Evolutionary conservation across 306 rosid genomes (phyloP).

Genomic region (Morella rubra): DNA sequence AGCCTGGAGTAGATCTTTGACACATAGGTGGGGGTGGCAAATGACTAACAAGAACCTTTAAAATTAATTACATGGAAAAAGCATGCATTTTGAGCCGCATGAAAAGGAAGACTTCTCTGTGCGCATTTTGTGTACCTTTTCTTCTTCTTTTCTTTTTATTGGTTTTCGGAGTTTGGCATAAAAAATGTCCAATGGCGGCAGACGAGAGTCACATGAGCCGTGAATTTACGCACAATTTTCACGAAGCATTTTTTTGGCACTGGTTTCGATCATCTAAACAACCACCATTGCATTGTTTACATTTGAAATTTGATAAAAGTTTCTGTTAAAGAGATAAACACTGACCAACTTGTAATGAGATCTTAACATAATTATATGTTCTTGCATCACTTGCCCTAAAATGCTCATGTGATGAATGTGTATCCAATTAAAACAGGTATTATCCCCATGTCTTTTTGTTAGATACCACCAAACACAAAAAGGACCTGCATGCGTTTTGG

Average conservation of each 20-base stretch:
- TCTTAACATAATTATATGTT: too few relatives aligned
- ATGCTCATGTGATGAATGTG: too few relatives aligned
- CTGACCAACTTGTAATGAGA: too few relatives aligned
- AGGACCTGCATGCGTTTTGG: not conserved
- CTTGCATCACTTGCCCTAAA: too few relatives aligned
- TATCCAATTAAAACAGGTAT: not conserved
- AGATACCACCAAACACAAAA: not conserved
- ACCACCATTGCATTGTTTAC: too few relatives aligned
- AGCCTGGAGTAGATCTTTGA: conserved; percentile 30
- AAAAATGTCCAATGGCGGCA: not conserved
- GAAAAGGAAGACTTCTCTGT: not conserved
- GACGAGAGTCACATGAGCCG: not conserved
- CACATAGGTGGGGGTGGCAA: conserved; percentile 34
- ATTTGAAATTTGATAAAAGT: too few relatives aligned
- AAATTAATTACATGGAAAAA: not conserved
- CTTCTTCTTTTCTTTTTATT: not conserved
- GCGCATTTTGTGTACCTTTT: not conserved
- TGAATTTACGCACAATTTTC: not conserved
- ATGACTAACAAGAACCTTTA: conserved; percentile 27
- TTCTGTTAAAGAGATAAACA: too few relatives aligned
- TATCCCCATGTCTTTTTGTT: not conserved
- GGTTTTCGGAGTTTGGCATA: not conserved
- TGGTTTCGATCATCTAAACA: too few relatives aligned
- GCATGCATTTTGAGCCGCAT: conserved; percentile 8
- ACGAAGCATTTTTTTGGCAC: not conserved